Base-by-base conservation (phyloP, 371 early-diverging fungal genomes). In the Rhizomucor pusillus region DNA sequence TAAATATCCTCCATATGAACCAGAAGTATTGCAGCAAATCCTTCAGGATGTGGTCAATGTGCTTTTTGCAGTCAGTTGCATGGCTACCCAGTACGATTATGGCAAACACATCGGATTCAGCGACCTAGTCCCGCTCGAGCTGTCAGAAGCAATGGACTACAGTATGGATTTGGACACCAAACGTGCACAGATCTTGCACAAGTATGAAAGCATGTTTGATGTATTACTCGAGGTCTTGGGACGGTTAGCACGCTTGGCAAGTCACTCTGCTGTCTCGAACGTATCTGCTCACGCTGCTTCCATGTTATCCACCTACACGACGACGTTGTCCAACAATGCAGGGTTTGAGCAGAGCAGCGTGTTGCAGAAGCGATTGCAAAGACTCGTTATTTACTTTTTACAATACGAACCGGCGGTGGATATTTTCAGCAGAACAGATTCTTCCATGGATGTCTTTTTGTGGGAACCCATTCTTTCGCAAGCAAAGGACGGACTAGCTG, bases 401-500 rank as follows among this genome's bases (percentile, higher is more conserved):
- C 67, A 64, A 19, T 62, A 64, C 24, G 50, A 59, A 5, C 44
- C 61, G 22, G 67, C 65, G 1, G 62, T 66, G 5, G 55, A 62
- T 12, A 45, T 50, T 1, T 52, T 66, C 9, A 56, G 60, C 1
- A 57, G 34, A 1, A 45, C 67, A 1, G 39, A 62, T 1, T 54
- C 61, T 13, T 46, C 24, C 1, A 52, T 71, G 12, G 25, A 64
- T 7, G 19, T 43, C 1, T 48, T 43, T 34, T 24, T 71, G 0
- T 71, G 64, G 64, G 43, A 25, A 0, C 65, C 71, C 0, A 71
- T 62, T 29, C 29, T 29, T 29, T 29, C 29, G 7, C 29, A 29
- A 1, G 57, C 66, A 19, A 52, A 62, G 5, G 44, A 57, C 9
- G 71, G 60, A 1, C 56, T 56, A 39, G 23, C 18, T 4, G 33